phyloP scores from a whole-genome alignment of 495 filamentous ascomycete species.

The Penicillium pancosmium region DNA sequence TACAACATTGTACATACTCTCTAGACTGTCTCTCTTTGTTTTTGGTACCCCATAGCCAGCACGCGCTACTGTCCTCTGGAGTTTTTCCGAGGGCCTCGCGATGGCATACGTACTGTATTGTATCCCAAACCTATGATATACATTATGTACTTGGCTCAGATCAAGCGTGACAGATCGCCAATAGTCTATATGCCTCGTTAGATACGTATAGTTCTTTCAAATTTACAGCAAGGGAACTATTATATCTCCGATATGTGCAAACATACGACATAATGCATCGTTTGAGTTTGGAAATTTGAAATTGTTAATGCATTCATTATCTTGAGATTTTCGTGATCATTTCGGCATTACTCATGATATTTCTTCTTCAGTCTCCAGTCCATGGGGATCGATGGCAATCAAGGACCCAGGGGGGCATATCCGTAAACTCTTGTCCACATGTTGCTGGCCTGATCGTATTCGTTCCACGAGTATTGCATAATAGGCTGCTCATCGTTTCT shows the following conservation, averaged over 20 bases:
- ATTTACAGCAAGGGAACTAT: too few relatives aligned
- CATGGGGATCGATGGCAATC: neutral
- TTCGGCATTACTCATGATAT: neutral
- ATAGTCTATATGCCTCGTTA: too few relatives aligned
- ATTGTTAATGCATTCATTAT: neutral
- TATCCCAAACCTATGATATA: neutral
- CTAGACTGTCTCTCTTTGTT: neutral
- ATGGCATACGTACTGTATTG: neutral
- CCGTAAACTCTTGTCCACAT: constrained; percentile 26
- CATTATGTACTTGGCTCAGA: neutral
- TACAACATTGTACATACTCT: too few relatives aligned
- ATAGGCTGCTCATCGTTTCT: constrained; percentile 19
- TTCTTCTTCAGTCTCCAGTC: neutral
- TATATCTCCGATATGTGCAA: too few relatives aligned
- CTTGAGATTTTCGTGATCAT: neutral
- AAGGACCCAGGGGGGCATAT: constrained; percentile 14
- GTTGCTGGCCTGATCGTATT: constrained; percentile 17
- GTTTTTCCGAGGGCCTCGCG: neutral
- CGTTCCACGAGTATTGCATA: constrained; percentile 28
- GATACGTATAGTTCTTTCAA: too few relatives aligned
- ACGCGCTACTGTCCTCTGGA: too few relatives aligned
- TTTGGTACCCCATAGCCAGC: neutral
- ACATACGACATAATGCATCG: too few relatives aligned
- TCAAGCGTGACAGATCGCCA: too few relatives aligned
- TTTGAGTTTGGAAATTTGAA: too few relatives aligned